Conservation (phyloP, 208 protist species). For the Crithidia expoeki region DNA sequence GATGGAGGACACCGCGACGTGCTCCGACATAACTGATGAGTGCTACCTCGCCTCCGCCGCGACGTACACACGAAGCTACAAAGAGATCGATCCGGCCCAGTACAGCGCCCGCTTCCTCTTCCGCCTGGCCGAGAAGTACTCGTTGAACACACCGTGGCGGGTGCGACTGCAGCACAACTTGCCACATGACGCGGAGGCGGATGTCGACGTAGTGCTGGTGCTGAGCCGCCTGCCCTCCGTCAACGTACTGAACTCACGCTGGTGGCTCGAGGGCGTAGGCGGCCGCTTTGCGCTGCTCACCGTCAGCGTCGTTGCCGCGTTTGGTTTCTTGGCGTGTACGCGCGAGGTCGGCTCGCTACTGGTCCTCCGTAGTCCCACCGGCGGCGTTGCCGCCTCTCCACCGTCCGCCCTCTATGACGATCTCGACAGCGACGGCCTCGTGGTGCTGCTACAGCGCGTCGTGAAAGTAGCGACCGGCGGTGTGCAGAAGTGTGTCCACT, state of each 20-base stretch:
- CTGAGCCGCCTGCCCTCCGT: constrained; percentile 15
- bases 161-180: constrained; percentile 25
- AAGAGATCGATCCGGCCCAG: constrained; percentile 25
- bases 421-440: constrained; percentile 8
- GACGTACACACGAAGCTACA: constrained; percentile 38
- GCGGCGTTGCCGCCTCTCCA: not conserved
- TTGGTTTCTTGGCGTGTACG: constrained; percentile 21
- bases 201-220: constrained; percentile 31
- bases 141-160: constrained; percentile 20
- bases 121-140: constrained; percentile 28
- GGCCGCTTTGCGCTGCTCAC: constrained; percentile 27
- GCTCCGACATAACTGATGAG: constrained; percentile 34
- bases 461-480: constrained; percentile 6
- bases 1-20: constrained; percentile 30
- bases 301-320: constrained; percentile 1
- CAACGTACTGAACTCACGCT: constrained; percentile 28
- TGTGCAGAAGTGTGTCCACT: not conserved
- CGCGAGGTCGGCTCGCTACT: constrained; percentile 20
- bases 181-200: constrained; percentile 28
- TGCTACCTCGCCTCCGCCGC: constrained; percentile 26
- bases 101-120: constrained; percentile 32
- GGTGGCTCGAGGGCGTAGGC: constrained; percentile 28
- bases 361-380: not conserved
- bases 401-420: constrained; percentile 21
- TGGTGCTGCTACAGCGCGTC: constrained; percentile 16